These are phyloP conservation scores for Calonectria hawksworthii DNA, from an alignment of 2,329 filamentous ascomycete species.

Conservation along the genomic window DNA sequence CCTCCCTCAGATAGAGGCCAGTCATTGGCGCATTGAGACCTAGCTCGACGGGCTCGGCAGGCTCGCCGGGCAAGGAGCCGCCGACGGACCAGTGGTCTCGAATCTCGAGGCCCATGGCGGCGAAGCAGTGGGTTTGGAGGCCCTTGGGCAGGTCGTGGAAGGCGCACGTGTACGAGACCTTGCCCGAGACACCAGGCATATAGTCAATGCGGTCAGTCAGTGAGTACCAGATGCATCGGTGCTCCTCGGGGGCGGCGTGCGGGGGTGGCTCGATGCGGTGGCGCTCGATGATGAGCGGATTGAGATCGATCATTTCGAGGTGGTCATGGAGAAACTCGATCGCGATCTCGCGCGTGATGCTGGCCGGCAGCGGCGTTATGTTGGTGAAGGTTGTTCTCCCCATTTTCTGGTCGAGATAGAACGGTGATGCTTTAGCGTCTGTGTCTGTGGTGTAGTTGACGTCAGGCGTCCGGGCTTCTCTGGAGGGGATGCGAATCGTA, in stretches of 20 bases:
- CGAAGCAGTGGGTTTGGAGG: conserved; percentile 86
- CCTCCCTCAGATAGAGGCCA: conserved; percentile 87
- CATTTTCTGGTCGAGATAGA: conserved; percentile 32
- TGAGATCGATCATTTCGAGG: conserved; percentile 87
- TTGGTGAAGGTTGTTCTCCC: conserved; percentile 77
- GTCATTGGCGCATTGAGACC: conserved; percentile 74
- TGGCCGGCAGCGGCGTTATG: conserved; percentile 81
- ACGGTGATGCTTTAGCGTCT: background rate
- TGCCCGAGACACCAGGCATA: conserved; percentile 76
- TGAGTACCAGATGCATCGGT: conserved; percentile 81
- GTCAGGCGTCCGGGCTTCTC: background rate
- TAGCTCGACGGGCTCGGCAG: conserved; percentile 73
- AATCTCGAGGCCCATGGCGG: conserved; percentile 85
- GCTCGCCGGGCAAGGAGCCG: conserved; percentile 80
- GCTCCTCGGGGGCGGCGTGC: conserved; percentile 79
- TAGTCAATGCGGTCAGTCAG: conserved; percentile 84
- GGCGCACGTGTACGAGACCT: conserved; percentile 83
- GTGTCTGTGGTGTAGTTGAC: conserved; percentile 15
- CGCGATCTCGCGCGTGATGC: conserved; percentile 78
- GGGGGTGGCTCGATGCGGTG: conserved; percentile 76
- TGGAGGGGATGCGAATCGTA: background rate
- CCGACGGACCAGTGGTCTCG: conserved; percentile 83
- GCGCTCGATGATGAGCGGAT: conserved; percentile 83
- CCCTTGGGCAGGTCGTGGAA: conserved; percentile 82
- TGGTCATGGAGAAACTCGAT: conserved; percentile 84